Percentiles rank a stretch among this genome's conserved stretches.
phyloP scores from a whole-genome alignment of 805 yeast species.

The Starmerella lactis-condensi region DNA sequence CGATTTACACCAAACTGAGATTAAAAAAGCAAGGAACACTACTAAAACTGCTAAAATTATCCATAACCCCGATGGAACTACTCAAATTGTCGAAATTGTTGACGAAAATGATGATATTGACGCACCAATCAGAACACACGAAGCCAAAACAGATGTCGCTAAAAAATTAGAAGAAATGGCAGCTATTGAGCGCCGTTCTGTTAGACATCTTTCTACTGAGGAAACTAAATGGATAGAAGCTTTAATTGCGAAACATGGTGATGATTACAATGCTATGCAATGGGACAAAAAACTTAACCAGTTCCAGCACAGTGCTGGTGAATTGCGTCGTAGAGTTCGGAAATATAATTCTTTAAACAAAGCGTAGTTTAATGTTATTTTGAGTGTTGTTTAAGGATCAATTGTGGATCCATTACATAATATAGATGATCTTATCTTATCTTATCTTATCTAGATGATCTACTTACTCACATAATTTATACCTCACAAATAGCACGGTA shows the following conservation, averaged over 20 bases:
- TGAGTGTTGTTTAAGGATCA: too few species aligned
- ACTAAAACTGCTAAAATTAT: conserved; percentile 18
- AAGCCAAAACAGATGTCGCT: conserved; percentile 37
- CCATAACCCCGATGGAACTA: conserved; percentile 16
- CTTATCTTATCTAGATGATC: too few species aligned
- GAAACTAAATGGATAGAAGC: conserved; percentile 55
- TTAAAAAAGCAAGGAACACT: too few species aligned
- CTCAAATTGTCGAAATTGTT: conserved; percentile 17
- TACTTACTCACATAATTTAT: too few species aligned
- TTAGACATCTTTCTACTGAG: conserved; percentile 37
- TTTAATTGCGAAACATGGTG: conserved; percentile 64
- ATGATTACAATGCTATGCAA: conserved; percentile 73
- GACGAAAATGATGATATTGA: conserved; percentile 36
- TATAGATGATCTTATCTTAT: too few species aligned
- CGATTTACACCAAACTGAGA: conserved; percentile 22
- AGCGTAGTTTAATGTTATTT: too few species aligned
- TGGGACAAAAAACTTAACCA: conserved; percentile 77
- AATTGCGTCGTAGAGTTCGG: conserved; percentile 47
- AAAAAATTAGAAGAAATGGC: conserved; percentile 45
- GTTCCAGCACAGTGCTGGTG: conserved; percentile 71
- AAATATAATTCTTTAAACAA: conserved; percentile 47
- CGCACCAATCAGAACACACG: conserved; percentile 49
- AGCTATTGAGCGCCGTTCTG: conserved; percentile 35
- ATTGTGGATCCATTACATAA: too few species aligned
- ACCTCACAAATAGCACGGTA: conserved; percentile 86